A percentile compares a stretch with the other conserved stretches of the same genome.
These are phyloP conservation scores for Fraxinus paxiana DNA, from an alignment of 305 asterid genomes.

Conservation along the genomic window DNA sequence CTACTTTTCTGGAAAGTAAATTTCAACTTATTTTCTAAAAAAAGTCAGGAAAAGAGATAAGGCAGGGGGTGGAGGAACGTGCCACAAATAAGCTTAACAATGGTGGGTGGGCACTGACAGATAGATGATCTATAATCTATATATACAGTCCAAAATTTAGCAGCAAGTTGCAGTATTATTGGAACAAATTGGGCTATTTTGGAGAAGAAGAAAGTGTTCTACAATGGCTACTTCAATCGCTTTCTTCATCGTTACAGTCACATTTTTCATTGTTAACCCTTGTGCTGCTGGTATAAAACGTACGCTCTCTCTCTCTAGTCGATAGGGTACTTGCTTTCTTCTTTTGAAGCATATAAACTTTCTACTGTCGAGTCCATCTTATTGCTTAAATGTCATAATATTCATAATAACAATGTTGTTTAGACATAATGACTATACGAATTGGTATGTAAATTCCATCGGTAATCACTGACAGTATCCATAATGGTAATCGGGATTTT, in stretches of 20 bases:
- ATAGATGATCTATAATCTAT: not conserved
- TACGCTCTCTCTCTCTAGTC: slow-evolving; percentile 15
- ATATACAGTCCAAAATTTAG: not conserved
- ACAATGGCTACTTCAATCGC: slow-evolving; percentile 30
- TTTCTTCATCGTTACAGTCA: slow-evolving; percentile 24
- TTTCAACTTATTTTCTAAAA: not conserved
- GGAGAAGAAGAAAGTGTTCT: not conserved
- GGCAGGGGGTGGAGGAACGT: not conserved
- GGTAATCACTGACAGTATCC: not conserved
- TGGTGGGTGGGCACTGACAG: slow-evolving; percentile 12
- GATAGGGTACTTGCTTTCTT: not conserved
- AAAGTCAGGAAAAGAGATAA: not conserved
- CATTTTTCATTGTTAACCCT: slow-evolving; percentile 10
- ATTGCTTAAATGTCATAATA: not conserved
- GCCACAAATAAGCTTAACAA: slow-evolving; percentile 21
- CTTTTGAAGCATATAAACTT: not conserved
- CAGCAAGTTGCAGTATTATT: not conserved
- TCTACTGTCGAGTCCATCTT: not conserved
- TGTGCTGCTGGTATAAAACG: slow-evolving; percentile 20
- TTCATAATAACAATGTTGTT: not conserved
- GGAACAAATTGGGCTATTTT: not conserved
- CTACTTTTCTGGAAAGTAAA: not conserved
- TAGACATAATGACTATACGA: not conserved
- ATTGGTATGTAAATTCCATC: not conserved
- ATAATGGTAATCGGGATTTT: not conserved